Percentiles rank a stretch among this genome's conserved stretches.
These are phyloP conservation scores for Myriangium duriaei DNA, from an alignment of 2,329 filamentous ascomycete species.

Conservation along the genomic window DNA sequence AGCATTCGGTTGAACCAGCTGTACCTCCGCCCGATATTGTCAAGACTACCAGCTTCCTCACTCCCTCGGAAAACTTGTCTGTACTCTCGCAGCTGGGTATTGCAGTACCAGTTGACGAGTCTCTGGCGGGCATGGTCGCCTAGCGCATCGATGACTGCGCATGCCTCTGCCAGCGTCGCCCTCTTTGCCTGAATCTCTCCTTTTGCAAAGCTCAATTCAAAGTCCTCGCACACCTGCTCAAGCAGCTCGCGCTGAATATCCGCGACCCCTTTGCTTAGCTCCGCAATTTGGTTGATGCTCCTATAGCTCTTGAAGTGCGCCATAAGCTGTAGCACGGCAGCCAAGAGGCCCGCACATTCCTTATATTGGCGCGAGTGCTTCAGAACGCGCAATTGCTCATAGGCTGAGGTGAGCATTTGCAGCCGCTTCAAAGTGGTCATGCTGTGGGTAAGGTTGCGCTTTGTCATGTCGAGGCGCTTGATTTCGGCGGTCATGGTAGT, in stretches of 20 bases:
- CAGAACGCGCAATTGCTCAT: conserved; percentile 79
- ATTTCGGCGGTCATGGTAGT: conserved; percentile 99
- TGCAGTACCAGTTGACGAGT: conserved; percentile 93
- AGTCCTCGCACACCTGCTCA: conserved; percentile 98
- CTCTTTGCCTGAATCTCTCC: conserved; percentile 62
- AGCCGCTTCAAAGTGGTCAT: conserved; percentile 96
- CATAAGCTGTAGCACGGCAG: conserved; percentile 95
- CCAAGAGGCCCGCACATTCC: conserved; percentile 84
- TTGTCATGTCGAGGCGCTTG: conserved; percentile 90
- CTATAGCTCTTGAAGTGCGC: conserved; percentile 96
- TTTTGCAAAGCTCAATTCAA: conserved; percentile 88
- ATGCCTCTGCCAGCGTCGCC: conserved; percentile 69
- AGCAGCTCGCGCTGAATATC: conserved; percentile 85
- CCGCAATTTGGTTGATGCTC: conserved; percentile 95
- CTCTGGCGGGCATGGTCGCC: conserved; percentile 74
- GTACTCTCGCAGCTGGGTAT: conserved; percentile 91
- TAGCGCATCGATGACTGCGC: conserved; percentile 85
- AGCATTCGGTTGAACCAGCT: conserved; percentile 94
- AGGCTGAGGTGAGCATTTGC: conserved; percentile 98
- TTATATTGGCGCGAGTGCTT: conserved; percentile 81
- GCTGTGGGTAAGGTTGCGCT: conserved; percentile 87
- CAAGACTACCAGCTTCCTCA: conserved; percentile 87
- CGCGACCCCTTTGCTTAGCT: conserved; percentile 79
- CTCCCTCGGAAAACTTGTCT: conserved; percentile 90
- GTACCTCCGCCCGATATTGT: conserved; percentile 91